A percentile compares a stretch with the other conserved stretches of the same genome.
Evolutionary conservation across 176 grass and related monocot genomes (phyloP).

Genomic region (Avena eriantha): DNA sequence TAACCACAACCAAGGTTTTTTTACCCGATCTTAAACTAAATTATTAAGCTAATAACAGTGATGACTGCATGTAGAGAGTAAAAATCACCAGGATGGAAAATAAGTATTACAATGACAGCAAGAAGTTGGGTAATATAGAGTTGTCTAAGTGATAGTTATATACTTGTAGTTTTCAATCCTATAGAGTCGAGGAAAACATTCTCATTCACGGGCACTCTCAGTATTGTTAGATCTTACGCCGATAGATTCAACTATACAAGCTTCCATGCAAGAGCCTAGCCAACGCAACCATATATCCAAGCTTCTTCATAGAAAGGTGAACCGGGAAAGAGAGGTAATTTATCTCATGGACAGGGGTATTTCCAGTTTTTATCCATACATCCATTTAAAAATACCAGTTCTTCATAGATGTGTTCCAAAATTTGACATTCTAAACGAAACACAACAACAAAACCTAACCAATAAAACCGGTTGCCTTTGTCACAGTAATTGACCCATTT

Average conservation of each 20-base stretch:
- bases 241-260: constrained; percentile 4
- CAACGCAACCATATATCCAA: background rate
- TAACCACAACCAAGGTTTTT: constrained; percentile 17
- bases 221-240: constrained; percentile 16
- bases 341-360: background rate
- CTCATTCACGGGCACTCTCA: no score
- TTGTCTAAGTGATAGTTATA: background rate
- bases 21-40: constrained; percentile 1
- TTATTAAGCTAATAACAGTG: background rate
- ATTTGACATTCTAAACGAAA: background rate
- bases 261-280: background rate
- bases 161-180: background rate
- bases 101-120: background rate
- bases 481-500: background rate
- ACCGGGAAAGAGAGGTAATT: background rate
- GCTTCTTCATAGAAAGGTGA: background rate
- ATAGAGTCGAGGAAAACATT: background rate
- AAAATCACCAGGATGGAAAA: background rate
- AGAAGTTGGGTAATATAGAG: background rate
- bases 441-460: background rate
- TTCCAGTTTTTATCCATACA: background rate
- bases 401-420: background rate
- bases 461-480: background rate
- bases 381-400: background rate
- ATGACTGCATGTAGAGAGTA: background rate